These are phyloP conservation scores for Bipolaris zeicola DNA, from an alignment of 2,329 filamentous ascomycete species.

Conservation along the genomic window DNA sequence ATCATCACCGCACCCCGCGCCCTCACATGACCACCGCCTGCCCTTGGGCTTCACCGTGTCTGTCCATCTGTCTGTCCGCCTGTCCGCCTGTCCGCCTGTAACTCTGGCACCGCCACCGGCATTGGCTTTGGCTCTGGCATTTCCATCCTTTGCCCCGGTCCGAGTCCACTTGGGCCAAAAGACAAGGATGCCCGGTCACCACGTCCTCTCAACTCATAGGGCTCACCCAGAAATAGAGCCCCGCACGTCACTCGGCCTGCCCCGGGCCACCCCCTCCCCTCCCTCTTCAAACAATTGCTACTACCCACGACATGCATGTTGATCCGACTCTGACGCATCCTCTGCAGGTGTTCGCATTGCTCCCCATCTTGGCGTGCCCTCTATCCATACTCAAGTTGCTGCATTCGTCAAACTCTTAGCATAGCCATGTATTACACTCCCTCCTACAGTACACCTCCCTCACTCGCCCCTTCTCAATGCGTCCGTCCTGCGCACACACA, in stretches of 20 bases:
- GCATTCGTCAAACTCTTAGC: conserved; percentile 13
- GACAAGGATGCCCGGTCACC: conserved; percentile 15
- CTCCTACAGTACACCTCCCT: background rate
- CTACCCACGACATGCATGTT: conserved; percentile 39
- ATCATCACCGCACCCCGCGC: background rate
- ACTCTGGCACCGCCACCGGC: no score
- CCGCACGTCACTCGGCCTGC: conserved; percentile 31
- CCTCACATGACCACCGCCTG: conserved; percentile 1
- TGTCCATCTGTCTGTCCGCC: background rate
- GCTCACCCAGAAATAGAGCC: conserved; percentile 25
- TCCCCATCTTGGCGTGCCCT: conserved; percentile 4
- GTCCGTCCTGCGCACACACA: background rate
- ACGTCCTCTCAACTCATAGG: conserved; percentile 7
- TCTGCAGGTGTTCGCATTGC: conserved; percentile 11
- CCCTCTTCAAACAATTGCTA: conserved; percentile 13
- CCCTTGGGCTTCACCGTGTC: conserved; percentile 9
- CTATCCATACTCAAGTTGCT: background rate
- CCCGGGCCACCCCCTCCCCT: conserved; percentile 13
- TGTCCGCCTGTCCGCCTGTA: background rate
- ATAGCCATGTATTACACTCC: conserved; percentile 1
- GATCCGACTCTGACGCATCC: conserved; percentile 4
- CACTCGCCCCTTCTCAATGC: background rate
- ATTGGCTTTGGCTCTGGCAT: no score
- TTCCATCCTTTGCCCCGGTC: background rate
- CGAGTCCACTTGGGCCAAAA: conserved; percentile 13